Percentiles rank a stretch among this genome's conserved stretches.
phyloP scores from a whole-genome alignment of 2,329 filamentous ascomycete species.

The Paracorniculantispora psalliotae region DNA sequence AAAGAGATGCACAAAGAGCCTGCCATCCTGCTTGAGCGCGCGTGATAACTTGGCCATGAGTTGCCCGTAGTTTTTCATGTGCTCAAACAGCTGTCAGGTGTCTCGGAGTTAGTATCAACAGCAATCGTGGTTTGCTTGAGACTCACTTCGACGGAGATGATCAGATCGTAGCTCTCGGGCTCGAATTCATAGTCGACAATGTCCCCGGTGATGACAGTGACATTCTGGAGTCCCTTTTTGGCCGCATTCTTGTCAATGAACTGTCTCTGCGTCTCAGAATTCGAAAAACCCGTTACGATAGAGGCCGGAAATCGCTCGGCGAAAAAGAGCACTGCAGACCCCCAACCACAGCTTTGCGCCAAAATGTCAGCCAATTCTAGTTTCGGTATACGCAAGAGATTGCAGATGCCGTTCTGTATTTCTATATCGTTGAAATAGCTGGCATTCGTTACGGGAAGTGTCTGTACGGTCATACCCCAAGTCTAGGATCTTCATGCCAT shows the following conservation, averaged over 20 bases:
- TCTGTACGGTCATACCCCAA: constrained; percentile 49
- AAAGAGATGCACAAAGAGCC: constrained; percentile 67
- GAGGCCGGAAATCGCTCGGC: constrained; percentile 59
- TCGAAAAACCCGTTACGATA: constrained; percentile 61
- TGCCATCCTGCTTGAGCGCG: constrained; percentile 56
- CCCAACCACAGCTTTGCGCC: constrained; percentile 58
- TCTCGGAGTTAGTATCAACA: background rate
- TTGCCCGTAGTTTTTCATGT: constrained; percentile 71
- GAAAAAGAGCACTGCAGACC: constrained; percentile 59
- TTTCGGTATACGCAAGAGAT: constrained; percentile 14
- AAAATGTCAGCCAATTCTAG: background rate
- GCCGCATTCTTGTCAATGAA: constrained; percentile 58
- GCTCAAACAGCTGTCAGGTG: constrained; percentile 49
- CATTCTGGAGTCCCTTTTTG: constrained; percentile 52
- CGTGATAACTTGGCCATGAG: constrained; percentile 60
- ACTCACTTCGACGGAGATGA: constrained; percentile 55
- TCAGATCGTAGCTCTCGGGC: constrained; percentile 53
- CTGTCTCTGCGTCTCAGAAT: constrained; percentile 62
- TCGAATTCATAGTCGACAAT: constrained; percentile 62
- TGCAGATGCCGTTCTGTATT: too few species aligned
- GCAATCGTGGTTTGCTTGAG: too few species aligned
- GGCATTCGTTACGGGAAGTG: too few species aligned
- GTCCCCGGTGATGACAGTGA: constrained; percentile 58
- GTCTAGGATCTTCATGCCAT: constrained; percentile 59
- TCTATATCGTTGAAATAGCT: too few species aligned